Evolutionary conservation across 306 rosid species (phyloP).

Genomic region (Alnus glutinosa): DNA sequence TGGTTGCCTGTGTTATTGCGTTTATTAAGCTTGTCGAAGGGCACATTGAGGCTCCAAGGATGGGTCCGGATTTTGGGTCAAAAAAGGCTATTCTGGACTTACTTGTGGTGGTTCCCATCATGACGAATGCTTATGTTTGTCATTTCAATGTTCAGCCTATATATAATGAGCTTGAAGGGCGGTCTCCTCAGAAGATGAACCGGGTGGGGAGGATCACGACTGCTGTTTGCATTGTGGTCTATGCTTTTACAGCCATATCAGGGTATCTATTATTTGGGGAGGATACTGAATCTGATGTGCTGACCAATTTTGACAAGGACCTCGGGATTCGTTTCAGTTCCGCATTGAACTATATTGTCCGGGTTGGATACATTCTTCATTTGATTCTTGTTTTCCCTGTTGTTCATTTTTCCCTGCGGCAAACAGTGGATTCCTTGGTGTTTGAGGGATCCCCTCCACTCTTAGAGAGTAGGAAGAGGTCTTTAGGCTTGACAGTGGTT

Average conservation of each 20-base stretch:
- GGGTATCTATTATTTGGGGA: conserved; percentile 88
- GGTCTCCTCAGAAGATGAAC: conserved; percentile 87
- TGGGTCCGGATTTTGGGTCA: conserved; percentile 81
- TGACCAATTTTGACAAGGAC: conserved; percentile 80
- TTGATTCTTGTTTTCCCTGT: conserved; percentile 94
- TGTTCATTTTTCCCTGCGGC: conserved; percentile 85
- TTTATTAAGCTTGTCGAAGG: conserved; percentile 73
- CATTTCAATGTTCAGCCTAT: conserved; percentile 90
- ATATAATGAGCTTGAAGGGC: conserved; percentile 80
- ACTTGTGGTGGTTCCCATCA: conserved; percentile 92
- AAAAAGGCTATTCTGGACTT: conserved; percentile 73
- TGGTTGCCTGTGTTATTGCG: conserved; percentile 62
- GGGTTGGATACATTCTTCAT: conserved; percentile 90
- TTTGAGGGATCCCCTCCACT: conserved; percentile 79
- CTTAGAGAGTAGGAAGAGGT: conserved; percentile 77
- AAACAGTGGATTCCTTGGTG: conserved; percentile 70
- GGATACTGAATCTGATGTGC: conserved; percentile 79
- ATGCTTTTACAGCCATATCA: conserved; percentile 69
- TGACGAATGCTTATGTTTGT: conserved; percentile 89
- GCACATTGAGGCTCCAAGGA: conserved; percentile 57
- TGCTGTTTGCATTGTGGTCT: conserved; percentile 68
- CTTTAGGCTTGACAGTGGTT: conserved; percentile 63
- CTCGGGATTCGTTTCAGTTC: conserved; percentile 85
- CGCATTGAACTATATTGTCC: conserved; percentile 65
- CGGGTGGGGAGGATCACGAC: conserved; percentile 83